These are phyloP conservation scores for Poa pratensis DNA, from an alignment of 176 grass and related monocot species.

Conservation along the genomic window DNA sequence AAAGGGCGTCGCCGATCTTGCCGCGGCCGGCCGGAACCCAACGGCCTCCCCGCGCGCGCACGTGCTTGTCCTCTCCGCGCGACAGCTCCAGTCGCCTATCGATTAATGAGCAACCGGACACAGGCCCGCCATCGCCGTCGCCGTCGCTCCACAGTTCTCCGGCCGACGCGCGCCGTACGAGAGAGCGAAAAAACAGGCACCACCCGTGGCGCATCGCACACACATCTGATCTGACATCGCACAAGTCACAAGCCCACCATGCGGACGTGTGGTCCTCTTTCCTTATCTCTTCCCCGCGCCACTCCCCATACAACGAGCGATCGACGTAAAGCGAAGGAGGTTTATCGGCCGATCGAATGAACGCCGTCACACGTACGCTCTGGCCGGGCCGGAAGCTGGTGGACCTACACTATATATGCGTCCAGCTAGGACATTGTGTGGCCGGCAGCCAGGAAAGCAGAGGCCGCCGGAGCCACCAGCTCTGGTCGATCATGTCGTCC, in stretches of 20 bases:
- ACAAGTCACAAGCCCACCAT: too few species aligned
- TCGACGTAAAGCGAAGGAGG: slow-evolving; percentile 30
- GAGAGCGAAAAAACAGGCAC: slow-evolving; percentile 35
- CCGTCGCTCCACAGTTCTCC: slow-evolving; percentile 36
- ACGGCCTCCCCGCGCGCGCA: slow-evolving; percentile 16
- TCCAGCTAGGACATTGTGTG: slow-evolving; percentile 36
- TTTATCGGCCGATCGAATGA: neutral
- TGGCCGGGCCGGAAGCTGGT: neutral
- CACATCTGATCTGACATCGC: neutral
- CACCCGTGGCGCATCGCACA: slow-evolving; percentile 14
- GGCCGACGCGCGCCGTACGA: neutral
- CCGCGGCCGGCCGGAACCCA: slow-evolving; percentile 8
- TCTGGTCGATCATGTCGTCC: slow-evolving; percentile 37
- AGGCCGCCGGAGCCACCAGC: neutral
- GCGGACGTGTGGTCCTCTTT: slow-evolving; percentile 76
- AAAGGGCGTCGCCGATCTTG: neutral
- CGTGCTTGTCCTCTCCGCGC: slow-evolving; percentile 19
- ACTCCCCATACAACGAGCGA: slow-evolving; percentile 48
- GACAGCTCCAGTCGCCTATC: slow-evolving; percentile 35
- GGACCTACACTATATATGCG: neutral
- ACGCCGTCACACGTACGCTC: slow-evolving; percentile 38
- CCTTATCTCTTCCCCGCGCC: slow-evolving; percentile 95
- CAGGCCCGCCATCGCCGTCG: slow-evolving; percentile 20
- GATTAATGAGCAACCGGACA: slow-evolving; percentile 27
- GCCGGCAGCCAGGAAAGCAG: neutral